Conservation (phyloP, 169 alveolate genomes). For the Eimeria sp. region DNA sequence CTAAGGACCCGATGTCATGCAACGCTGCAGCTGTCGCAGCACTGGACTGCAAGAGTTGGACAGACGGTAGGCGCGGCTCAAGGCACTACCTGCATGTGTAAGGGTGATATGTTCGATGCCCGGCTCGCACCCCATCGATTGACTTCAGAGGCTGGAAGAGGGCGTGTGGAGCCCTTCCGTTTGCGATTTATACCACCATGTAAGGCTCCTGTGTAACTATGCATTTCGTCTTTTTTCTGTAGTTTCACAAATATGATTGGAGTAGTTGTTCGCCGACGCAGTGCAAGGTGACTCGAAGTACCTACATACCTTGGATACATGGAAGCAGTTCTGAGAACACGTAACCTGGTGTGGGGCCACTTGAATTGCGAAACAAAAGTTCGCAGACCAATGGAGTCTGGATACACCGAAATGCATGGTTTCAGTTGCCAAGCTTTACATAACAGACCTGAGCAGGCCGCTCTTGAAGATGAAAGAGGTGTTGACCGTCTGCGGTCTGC, state of each 20-base stretch:
- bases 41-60: neutral
- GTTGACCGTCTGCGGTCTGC: neutral
- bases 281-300: neutral
- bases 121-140: neutral
- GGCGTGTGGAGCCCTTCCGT: neutral
- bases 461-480: neutral
- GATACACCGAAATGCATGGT: neutral
- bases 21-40: neutral
- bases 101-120: neutral
- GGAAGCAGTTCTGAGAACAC: neutral
- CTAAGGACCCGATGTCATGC: neutral
- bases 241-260: neutral
- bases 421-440: neutral
- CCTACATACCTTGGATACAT: neutral
- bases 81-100: neutral
- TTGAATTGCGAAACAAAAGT: neutral
- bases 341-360: neutral
- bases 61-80: neutral
- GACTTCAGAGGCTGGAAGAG: neutral
- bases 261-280: neutral
- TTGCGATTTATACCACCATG: neutral
- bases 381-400: neutral
- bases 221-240: neutral
- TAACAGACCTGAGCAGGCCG: neutral
- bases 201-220: neutral